Evolutionary conservation across 352 stramenopile species (phyloP).

Genomic region (Pythium sp.): DNA sequence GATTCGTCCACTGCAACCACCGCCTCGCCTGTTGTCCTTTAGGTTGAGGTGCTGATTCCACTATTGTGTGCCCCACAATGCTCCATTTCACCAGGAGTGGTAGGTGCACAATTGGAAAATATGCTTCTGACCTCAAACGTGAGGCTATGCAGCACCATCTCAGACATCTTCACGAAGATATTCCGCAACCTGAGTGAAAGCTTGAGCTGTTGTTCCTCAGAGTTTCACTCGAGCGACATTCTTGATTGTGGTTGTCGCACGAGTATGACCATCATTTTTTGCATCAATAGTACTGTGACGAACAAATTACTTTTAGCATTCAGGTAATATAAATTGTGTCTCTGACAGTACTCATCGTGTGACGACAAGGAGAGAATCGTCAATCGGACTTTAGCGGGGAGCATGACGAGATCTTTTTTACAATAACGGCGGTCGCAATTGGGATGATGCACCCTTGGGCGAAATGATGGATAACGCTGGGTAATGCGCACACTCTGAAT

Average conservation of each 20-base stretch:
- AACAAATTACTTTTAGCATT: neutral
- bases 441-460: neutral
- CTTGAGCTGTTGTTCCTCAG: too few species aligned
- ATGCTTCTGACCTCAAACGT: too few species aligned
- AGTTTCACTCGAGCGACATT: neutral
- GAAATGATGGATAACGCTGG: constrained; percentile 11
- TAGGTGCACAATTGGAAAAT: too few species aligned
- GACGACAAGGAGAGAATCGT: neutral
- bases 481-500: neutral
- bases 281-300: neutral
- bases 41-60: too few species aligned
- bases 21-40: too few species aligned
- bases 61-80: too few species aligned
- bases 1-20: too few species aligned
- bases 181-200: too few species aligned
- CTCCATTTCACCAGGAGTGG: too few species aligned
- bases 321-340: neutral
- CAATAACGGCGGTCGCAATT: neutral
- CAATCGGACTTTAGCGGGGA: neutral
- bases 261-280: neutral
- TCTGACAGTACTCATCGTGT: neutral
- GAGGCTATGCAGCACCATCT: too few species aligned
- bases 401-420: neutral
- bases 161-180: too few species aligned
- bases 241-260: neutral